These are phyloP conservation scores for Schizopora paradoxa DNA, from an alignment of 1,284 basidiomycete genomes.

Conservation along the genomic window DNA sequence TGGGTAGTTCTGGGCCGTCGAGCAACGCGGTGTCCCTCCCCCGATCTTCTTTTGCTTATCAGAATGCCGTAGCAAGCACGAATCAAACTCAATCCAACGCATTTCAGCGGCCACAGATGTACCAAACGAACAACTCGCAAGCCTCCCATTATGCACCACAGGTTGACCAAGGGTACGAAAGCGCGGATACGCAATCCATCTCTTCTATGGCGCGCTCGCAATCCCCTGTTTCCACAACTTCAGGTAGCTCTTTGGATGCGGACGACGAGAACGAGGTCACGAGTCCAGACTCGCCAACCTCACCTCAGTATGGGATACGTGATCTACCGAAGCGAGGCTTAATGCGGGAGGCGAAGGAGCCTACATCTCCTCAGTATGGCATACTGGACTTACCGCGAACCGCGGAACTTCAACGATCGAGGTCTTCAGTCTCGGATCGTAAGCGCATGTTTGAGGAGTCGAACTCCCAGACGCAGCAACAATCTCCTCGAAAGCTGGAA, in stretches of 20 bases:
- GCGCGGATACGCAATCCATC: not conserved
- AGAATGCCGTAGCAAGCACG: not conserved
- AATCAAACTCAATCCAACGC: not conserved
- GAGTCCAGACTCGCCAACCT: slow-evolving; percentile 5
- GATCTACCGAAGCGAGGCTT: slow-evolving; percentile 25
- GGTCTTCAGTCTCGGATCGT: no score
- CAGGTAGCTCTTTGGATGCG: not conserved
- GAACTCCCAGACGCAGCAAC: slow-evolving; percentile 10
- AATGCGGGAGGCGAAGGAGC: slow-evolving; percentile 14
- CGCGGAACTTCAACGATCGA: no score
- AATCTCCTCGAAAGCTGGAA: slow-evolving; percentile 9
- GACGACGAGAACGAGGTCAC: not conserved
- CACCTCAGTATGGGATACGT: slow-evolving; percentile 25
- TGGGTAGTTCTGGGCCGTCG: not conserved
- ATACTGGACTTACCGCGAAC: slow-evolving; percentile 12
- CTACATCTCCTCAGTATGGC: slow-evolving; percentile 15
- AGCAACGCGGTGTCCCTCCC: not conserved
- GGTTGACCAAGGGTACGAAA: not conserved
- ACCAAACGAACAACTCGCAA: not conserved
- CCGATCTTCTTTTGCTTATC: not conserved
- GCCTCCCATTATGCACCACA: not conserved
- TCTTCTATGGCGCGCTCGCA: not conserved
- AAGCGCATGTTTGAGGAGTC: slow-evolving; percentile 14
- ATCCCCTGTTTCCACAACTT: not conserved
- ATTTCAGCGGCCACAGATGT: not conserved